These are phyloP conservation scores for Exutisphaerella laricina DNA, from an alignment of 2,329 filamentous ascomycete genomes.

Conservation along the genomic window DNA sequence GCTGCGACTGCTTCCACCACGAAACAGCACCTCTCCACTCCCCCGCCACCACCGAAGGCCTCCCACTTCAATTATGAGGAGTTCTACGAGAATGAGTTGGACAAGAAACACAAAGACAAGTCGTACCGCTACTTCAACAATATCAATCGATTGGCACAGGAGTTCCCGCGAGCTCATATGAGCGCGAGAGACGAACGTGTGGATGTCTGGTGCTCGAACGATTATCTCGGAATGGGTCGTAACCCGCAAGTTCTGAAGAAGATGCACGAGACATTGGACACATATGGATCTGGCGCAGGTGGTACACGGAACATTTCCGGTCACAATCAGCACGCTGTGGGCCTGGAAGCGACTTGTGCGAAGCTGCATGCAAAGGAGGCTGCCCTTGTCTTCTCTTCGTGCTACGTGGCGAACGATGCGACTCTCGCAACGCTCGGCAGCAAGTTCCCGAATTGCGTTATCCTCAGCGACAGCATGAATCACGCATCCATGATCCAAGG, in stretches of 20 bases:
- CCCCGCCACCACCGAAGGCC: constrained; percentile 45
- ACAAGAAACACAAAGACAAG: constrained; percentile 99
- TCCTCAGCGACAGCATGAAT: constrained; percentile 94
- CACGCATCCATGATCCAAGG: constrained; percentile 99
- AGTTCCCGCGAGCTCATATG: constrained; percentile 94
- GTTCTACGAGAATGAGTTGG: constrained; percentile 82
- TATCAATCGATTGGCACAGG: constrained; percentile 95
- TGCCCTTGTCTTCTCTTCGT: constrained; percentile 91
- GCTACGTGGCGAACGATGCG: constrained; percentile 97
- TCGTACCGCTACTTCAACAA: constrained; percentile 99
- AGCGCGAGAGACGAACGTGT: constrained; percentile 75
- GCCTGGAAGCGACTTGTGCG: constrained; percentile 73
- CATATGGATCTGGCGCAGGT: constrained; percentile 89
- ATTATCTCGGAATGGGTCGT: constrained; percentile 96
- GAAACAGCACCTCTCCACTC: constrained; percentile 34
- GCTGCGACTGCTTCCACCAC: constrained; percentile 23
- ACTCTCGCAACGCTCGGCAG: constrained; percentile 94
- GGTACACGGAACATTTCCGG: constrained; percentile 97
- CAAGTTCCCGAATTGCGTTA: constrained; percentile 93
- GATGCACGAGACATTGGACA: constrained; percentile 94
- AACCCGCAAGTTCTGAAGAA: constrained; percentile 78
- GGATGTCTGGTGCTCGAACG: constrained; percentile 98
- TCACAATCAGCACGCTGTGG: constrained; percentile 90
- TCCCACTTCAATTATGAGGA: constrained; percentile 80
- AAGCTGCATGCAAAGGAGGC: constrained; percentile 88